Conservation (phyloP, 345 rosid species). For the Rhodamnia rubescens region DNA sequence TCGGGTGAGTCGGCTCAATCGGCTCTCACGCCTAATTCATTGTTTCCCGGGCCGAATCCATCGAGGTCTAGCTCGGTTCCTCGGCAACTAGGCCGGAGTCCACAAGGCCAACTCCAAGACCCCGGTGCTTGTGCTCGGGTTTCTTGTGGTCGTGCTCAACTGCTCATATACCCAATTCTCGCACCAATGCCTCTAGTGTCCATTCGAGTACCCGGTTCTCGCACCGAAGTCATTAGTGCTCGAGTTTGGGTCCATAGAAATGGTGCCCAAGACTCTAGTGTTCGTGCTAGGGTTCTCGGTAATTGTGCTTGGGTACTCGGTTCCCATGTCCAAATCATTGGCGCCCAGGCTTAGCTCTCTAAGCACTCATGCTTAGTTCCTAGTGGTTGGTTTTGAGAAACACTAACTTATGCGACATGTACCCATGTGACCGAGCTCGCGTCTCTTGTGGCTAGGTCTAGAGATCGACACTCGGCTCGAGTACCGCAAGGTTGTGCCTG, state of each 20-base stretch:
- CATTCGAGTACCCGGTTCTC: too few species aligned
- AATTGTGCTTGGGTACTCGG: accelerated
- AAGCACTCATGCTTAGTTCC: neutral
- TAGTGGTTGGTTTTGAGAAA: neutral
- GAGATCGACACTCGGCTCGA: accelerated
- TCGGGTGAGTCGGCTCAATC: neutral
- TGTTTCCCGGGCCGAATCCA: accelerated
- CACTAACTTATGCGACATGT: neutral
- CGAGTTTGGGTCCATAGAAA: too few species aligned
- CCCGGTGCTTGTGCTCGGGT: accelerated
- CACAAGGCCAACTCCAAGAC: neutral
- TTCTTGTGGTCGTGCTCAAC: neutral
- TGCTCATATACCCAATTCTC: accelerated
- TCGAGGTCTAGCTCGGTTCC: neutral
- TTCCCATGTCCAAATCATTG: neutral
- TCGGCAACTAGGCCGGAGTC: accelerated
- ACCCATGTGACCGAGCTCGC: accelerated
- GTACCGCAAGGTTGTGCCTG: accelerated
- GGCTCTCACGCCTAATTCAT: neutral
- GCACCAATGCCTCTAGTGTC: neutral
- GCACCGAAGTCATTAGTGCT: too few species aligned
- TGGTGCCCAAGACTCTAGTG: too few species aligned
- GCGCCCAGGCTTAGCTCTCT: accelerated
- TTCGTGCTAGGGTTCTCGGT: too few species aligned
- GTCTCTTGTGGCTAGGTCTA: neutral